Evolutionary conservation across 305 asterid genomes (phyloP).

Genomic region (Fraxinus sp.): DNA sequence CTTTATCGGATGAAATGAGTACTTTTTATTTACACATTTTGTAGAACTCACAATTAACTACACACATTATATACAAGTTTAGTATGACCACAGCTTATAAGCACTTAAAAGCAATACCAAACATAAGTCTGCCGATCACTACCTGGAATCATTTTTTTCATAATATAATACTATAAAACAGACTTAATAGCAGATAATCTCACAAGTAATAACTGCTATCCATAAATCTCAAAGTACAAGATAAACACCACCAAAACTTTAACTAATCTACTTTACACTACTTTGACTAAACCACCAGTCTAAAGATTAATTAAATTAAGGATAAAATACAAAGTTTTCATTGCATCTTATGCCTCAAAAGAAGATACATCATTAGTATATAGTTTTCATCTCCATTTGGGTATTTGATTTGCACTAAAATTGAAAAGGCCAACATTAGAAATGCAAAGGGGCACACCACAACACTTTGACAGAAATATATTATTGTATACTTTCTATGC

Average conservation of each 20-base stretch:
- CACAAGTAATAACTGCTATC: not conserved
- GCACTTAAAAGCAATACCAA: not conserved
- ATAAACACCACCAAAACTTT: not conserved
- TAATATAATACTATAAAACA: not conserved
- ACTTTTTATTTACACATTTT: not conserved
- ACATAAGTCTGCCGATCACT: not conserved
- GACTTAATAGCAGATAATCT: not conserved
- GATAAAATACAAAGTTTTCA: not conserved
- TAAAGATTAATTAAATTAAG: not conserved
- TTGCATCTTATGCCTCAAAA: not conserved
- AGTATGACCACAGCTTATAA: not conserved
- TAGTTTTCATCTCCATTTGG: not conserved
- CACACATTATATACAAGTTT: not conserved
- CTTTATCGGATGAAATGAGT: no score
- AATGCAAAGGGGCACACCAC: slow-evolving; percentile 3
- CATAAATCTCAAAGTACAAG: not conserved
- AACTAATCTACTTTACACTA: not conserved
- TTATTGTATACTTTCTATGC: not conserved
- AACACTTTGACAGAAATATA: not conserved
- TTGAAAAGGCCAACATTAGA: not conserved
- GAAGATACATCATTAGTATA: not conserved
- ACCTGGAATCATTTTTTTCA: not conserved
- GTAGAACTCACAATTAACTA: not conserved
- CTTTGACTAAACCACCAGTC: not conserved
- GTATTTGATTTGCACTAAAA: not conserved